These are phyloP conservation scores for Desmodesmus armatus DNA, from an alignment of 139 green algal genomes.

Conservation along the genomic window DNA sequence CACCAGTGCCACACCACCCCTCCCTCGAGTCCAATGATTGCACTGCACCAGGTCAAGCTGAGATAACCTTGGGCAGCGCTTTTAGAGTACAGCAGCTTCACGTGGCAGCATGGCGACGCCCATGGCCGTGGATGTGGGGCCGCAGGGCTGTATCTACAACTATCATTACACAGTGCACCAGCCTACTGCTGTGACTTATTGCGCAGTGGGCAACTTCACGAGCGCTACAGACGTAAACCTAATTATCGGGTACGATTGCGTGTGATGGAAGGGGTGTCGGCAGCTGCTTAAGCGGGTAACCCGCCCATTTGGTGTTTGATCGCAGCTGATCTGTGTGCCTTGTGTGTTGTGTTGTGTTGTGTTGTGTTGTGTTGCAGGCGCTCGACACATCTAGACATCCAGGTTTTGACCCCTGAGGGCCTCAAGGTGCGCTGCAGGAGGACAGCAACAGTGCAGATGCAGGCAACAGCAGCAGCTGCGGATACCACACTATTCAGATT, in stretches of 20 bases:
- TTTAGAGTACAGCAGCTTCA: too few species aligned
- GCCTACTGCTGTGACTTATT: slow-evolving; percentile 89
- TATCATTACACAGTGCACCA: slow-evolving; percentile 94
- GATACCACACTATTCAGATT: too few species aligned
- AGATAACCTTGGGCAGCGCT: too few species aligned
- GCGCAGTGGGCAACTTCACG: slow-evolving; percentile 91
- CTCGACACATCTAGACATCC: slow-evolving; percentile 90
- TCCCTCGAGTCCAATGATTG: too few species aligned
- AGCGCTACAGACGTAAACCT: slow-evolving; percentile 85
- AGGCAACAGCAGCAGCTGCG: neutral
- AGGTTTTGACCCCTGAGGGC: slow-evolving; percentile 85
- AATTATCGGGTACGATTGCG: slow-evolving; percentile 82
- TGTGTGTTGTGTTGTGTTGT: too few species aligned
- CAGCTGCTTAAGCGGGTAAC: too few species aligned
- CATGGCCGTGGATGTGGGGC: slow-evolving; percentile 28
- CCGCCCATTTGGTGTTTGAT: too few species aligned
- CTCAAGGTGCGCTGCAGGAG: slow-evolving; percentile 74
- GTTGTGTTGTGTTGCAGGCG: slow-evolving; percentile 7
- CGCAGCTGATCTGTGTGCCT: neutral
- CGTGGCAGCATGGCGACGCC: slow-evolving; percentile 22
- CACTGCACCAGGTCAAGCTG: too few species aligned
- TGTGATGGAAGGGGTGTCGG: too few species aligned
- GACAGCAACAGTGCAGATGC: neutral
- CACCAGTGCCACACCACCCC: too few species aligned
- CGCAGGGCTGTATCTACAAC: slow-evolving; percentile 57